A percentile compares a stretch with the other conserved stretches of the same genome.
phyloP scores from a whole-genome alignment of 2,329 filamentous ascomycete species.

The Alternaria panax region DNA sequence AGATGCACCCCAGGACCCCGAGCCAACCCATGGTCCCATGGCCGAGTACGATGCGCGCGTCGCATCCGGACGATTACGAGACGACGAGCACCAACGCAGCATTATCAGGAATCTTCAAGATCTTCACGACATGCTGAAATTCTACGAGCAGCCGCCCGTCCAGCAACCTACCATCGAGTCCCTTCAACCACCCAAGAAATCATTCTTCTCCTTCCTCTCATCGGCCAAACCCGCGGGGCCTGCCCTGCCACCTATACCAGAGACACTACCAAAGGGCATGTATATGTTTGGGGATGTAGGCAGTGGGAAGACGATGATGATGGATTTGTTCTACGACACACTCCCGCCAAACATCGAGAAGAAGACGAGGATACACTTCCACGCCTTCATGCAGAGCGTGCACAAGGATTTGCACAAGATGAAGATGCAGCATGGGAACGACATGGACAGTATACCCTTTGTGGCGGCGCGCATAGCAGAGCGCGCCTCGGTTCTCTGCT shows the following conservation, averaged over 20 bases:
- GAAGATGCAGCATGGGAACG: conserved; percentile 87
- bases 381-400: conserved; percentile 99
- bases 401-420: conserved; percentile 89
- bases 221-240: conserved; percentile 50
- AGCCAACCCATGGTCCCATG: conserved; percentile 69
- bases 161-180: conserved; percentile 79
- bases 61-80: conserved; percentile 72
- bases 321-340: conserved; percentile 98
- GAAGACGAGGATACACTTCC: conserved; percentile 96
- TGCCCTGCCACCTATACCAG: conserved; percentile 64
- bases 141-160: conserved; percentile 77
- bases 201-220: conserved; percentile 70
- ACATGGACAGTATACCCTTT: conserved; percentile 89
- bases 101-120: conserved; percentile 91
- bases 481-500: conserved; percentile 85
- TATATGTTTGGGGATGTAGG: conserved; percentile 98
- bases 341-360: conserved; percentile 78
- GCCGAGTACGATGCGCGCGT: conserved; percentile 89
- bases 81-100: conserved; percentile 90
- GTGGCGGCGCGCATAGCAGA: conserved; percentile 94
- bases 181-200: conserved; percentile 61
- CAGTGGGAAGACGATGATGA: conserved; percentile 98
- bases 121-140: conserved; percentile 80
- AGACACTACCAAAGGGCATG: conserved; percentile 82
- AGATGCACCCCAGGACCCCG: conserved; percentile 23